Conservation (phyloP, 768 basidiomycete species). For the Fomitopsis pulvina region DNA sequence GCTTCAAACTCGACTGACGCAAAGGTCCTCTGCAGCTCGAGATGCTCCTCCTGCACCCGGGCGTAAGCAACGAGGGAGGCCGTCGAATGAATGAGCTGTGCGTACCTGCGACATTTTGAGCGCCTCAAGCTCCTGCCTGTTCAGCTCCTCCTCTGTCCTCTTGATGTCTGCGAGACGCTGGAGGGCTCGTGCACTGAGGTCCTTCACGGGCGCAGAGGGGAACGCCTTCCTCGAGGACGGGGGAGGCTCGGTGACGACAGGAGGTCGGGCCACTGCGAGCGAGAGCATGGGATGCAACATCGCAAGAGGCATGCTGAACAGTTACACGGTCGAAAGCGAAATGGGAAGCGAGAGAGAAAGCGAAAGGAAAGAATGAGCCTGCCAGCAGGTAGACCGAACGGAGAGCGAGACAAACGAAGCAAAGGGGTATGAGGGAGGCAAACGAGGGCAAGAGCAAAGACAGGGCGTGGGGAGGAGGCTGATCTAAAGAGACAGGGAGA, state of each 20-base stretch:
- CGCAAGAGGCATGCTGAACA: no score
- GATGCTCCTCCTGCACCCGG: constrained; percentile 2
- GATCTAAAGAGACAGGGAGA: no score
- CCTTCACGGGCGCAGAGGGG: background rate
- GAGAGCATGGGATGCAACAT: background rate
- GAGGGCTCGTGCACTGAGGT: background rate
- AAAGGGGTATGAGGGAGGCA: background rate
- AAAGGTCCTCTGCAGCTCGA: constrained; percentile 4
- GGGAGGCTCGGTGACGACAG: background rate
- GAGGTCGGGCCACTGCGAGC: background rate
- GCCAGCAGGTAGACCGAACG: background rate
- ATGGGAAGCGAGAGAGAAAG: background rate
- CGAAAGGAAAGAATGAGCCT: background rate
- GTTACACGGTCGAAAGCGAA: background rate
- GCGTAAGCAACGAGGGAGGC: background rate
- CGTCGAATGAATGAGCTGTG: background rate
- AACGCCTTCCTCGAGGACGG: background rate
- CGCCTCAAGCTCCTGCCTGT: constrained; percentile 5
- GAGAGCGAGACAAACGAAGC: no score
- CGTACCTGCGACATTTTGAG: constrained; percentile 6
- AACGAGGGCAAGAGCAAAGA: no score
- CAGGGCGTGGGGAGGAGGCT: no score
- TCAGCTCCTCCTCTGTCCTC: constrained; percentile 2
- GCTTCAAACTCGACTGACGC: constrained; percentile 10
- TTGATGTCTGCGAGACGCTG: background rate